phyloP scores from a whole-genome alignment of 495 filamentous ascomycete species.

The Penicillium pulvis region DNA sequence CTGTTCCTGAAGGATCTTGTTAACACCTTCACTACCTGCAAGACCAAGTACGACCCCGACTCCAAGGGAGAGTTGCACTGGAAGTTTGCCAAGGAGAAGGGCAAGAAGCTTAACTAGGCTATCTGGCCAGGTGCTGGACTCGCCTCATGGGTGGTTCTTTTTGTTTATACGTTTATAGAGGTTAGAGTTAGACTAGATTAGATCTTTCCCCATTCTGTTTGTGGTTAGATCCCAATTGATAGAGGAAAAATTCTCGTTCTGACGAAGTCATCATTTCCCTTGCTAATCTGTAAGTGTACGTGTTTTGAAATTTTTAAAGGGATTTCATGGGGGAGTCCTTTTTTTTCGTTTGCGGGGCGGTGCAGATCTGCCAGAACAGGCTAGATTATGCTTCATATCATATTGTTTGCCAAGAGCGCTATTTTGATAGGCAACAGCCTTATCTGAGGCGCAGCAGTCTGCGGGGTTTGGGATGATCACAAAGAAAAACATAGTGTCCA shows the following conservation, averaged over 20 bases:
- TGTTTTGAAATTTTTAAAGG: background rate
- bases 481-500: too few species aligned
- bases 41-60: constrained; percentile 20
- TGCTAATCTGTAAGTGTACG: too few species aligned
- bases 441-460: background rate
- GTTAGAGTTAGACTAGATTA: background rate
- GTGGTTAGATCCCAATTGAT: background rate
- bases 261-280: background rate
- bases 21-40: constrained; percentile 24
- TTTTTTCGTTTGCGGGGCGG: background rate
- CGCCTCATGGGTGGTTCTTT: background rate
- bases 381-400: background rate
- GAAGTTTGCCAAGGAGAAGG: constrained; percentile 10
- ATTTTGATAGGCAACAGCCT: background rate
- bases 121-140: background rate
- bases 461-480: too few species aligned
- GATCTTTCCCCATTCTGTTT: background rate
- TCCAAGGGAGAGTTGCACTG: constrained; percentile 24
- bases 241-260: background rate
- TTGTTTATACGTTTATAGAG: background rate
- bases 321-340: background rate
- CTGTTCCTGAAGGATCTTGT: constrained; percentile 23
- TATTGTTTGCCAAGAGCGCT: background rate
- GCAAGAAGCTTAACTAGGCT: constrained; percentile 24
- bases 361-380: background rate